A percentile compares a stretch with the other conserved stretches of the same genome.
Evolutionary conservation across 257 asterid species (phyloP).

Genomic region (Ophiorrhiza pumila): DNA sequence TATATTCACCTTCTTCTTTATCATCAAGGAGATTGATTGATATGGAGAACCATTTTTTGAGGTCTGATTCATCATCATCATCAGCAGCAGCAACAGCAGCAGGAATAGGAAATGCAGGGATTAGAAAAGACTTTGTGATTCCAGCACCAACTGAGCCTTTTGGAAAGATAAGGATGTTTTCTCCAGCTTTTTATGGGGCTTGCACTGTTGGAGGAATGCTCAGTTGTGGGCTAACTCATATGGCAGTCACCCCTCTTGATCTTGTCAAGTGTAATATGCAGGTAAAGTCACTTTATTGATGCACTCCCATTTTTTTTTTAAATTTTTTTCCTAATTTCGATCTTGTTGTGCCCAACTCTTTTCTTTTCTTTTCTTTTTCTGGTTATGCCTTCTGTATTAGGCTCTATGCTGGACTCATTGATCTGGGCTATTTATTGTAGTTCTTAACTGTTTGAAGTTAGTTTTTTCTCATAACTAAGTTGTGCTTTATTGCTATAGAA

Average conservation of each 20-base stretch:
- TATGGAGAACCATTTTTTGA: conserved; percentile 12
- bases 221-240: conserved; percentile 77
- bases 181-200: conserved; percentile 62
- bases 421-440: background rate
- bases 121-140: conserved; percentile 31
- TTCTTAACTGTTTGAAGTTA: background rate
- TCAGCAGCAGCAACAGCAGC: conserved; percentile 11
- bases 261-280: conserved; percentile 92
- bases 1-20: conserved; percentile 21
- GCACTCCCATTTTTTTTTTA: background rate
- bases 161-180: conserved; percentile 55
- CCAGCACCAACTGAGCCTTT: conserved; percentile 59
- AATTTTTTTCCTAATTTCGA: too few relatives aligned
- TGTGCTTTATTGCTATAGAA: too few relatives aligned
- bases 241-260: conserved; percentile 82
- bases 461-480: background rate
- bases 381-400: background rate
- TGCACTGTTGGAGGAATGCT: conserved; percentile 59
- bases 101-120: conserved; percentile 9
- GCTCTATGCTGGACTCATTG: background rate
- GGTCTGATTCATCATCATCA: background rate
- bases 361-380: background rate
- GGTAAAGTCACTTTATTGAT: conserved; percentile 31
- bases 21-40: conserved; percentile 8
- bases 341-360: too few relatives aligned